Evolutionary conservation across 2,329 filamentous ascomycete species (phyloP), one percentile per base, ranked within the genome.

Genomic region (Diaporthe longicolla): DNA sequence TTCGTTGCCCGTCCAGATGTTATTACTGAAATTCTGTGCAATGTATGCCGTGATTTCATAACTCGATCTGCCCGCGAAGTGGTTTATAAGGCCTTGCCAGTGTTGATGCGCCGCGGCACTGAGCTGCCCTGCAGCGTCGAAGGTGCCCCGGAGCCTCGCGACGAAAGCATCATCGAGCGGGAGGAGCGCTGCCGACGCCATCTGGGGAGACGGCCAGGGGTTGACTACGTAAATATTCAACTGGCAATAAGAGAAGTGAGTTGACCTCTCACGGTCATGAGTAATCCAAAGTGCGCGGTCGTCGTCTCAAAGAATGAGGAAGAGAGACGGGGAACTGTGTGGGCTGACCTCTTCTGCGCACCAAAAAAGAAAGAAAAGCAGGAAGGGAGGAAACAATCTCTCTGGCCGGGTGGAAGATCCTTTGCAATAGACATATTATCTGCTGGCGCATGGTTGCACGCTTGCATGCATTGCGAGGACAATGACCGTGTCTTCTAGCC

Each of bases 401-500:
- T 29, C 55, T 29, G 43, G 35, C 10, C 32, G 58, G 26, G n/a
- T 45, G 65, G 58, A 54, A 52, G 26, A 24, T n/a, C 48, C 37
- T 15, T 66, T 61, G 45, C 55, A 54, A 70, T n/a, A 52, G 50
- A 66, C 29, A 59, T 66, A 29, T 73, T 35, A 70, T 70, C 57
- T 70, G 70, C 40, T 45, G 37, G 40, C 32, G n/a, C 55, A 26
- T 45, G 29, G n/a, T n/a, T 29, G 35, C n/a, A 50, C 43, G 21
- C 29, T 63, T 66, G 45, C 63, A 37, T 37, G 32, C 43, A 11
- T 29, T 13, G 19, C 26, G 13, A 40, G 40, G 29, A 75, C 74
- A 75, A 75, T 75, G 68, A 50, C 61, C 61, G 45, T 75, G 74
- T 75, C 13, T 55, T 52, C 24, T 54, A 21, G 17, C 7, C 57